Evolutionary conservation across 2,329 filamentous ascomycete species (phyloP).

Genomic region (Rachicladosporium sp.): DNA sequence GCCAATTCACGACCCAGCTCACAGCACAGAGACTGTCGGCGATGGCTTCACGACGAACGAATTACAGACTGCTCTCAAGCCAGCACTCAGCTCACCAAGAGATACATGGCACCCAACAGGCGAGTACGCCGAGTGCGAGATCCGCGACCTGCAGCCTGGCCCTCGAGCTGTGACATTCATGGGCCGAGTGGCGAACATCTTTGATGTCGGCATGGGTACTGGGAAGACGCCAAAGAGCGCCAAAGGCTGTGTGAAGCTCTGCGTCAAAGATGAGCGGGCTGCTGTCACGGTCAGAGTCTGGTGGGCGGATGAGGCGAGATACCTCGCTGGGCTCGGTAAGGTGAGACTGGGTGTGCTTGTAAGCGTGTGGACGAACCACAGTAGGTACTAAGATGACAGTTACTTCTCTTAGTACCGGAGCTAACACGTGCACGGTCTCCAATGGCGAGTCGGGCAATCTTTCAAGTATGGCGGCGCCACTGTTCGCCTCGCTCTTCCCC

Average conservation of each 20-base stretch:
- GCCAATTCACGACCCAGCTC: background rate
- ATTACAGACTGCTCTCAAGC: constrained; percentile 18
- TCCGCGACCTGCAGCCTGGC: constrained; percentile 38
- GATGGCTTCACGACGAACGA: constrained; percentile 44
- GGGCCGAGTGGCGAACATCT: constrained; percentile 46
- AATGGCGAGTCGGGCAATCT: constrained; percentile 31
- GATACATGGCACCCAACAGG: constrained; percentile 33
- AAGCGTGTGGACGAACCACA: constrained; percentile 44
- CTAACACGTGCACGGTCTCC: constrained; percentile 25
- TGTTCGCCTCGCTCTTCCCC: constrained; percentile 46
- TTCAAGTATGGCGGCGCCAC: constrained; percentile 32
- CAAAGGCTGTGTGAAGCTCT: constrained; percentile 40
- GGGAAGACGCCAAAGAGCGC: constrained; percentile 34
- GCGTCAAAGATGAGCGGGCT: constrained; percentile 45
- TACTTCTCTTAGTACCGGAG: background rate
- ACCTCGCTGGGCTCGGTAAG: constrained; percentile 15
- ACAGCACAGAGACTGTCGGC: constrained; percentile 17
- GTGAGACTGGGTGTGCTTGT: constrained; percentile 43
- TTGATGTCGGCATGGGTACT: constrained; percentile 27
- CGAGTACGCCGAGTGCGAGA: constrained; percentile 34
- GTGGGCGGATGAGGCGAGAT: constrained; percentile 26
- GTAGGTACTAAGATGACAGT: constrained; percentile 8
- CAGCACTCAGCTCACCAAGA: constrained; percentile 14
- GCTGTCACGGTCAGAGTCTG: constrained; percentile 36
- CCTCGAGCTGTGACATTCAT: constrained; percentile 39